phyloP scores from a whole-genome alignment of 2,329 filamentous ascomycete species.

The Fusarium albidum region DNA sequence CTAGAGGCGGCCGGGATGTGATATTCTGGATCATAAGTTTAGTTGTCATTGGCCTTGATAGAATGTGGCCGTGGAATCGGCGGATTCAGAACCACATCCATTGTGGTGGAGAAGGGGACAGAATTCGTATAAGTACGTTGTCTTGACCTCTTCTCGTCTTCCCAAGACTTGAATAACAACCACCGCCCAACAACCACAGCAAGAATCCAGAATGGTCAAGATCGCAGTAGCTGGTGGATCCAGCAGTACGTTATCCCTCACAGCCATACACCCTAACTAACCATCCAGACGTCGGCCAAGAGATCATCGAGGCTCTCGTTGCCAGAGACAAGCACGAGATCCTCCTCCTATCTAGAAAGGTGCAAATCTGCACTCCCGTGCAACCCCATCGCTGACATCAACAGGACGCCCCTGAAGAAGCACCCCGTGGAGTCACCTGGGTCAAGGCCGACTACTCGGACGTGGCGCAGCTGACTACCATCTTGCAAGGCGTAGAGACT shows the following conservation, averaged over 20 bases:
- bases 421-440: conserved; percentile 16
- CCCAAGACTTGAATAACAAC: background rate
- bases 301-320: conserved; percentile 60
- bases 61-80: conserved; percentile 6
- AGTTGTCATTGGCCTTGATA: too few relatives aligned
- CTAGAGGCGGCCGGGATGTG: conserved; percentile 3
- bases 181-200: background rate
- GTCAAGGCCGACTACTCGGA: conserved; percentile 45
- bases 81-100: background rate
- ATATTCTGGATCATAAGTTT: too few relatives aligned
- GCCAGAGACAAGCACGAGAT: conserved; percentile 61
- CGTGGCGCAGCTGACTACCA: conserved; percentile 42
- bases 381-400: background rate
- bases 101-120: too few relatives aligned
- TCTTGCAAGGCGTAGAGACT: conserved; percentile 58
- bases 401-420: conserved; percentile 16
- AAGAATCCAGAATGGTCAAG: conserved; percentile 36
- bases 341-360: conserved; percentile 57
- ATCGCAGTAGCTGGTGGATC: conserved; percentile 36
- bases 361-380: conserved; percentile 25
- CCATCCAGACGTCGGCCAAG: conserved; percentile 58
- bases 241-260: conserved; percentile 21
- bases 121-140: too few relatives aligned
- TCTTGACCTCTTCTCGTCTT: too few relatives aligned
- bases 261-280: background rate